Percentiles rank a stretch among this genome's conserved stretches.
phyloP scores from a whole-genome alignment of 495 filamentous ascomycete genomes.

The Tuber borchii region DNA sequence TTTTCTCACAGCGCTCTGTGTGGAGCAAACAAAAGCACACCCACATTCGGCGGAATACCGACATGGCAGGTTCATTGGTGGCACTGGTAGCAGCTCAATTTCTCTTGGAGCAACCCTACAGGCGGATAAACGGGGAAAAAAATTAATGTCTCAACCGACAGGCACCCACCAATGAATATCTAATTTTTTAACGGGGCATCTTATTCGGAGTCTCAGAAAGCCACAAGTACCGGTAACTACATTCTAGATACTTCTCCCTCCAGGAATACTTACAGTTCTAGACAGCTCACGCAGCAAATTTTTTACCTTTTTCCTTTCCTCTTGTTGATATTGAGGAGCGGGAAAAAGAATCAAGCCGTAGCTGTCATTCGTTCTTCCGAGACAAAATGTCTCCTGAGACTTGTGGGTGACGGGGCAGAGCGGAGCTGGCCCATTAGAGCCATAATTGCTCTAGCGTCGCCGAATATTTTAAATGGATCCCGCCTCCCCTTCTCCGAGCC shows the following conservation, averaged over 20 bases:
- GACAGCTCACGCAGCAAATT: conserved; percentile 5
- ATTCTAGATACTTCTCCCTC: background rate
- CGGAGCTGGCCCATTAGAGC: background rate
- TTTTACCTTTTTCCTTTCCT: conserved; percentile 10
- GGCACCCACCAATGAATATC: conserved; percentile 27
- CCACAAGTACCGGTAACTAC: background rate
- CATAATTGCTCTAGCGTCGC: background rate
- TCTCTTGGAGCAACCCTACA: conserved; percentile 23
- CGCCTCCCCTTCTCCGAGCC: conserved; percentile 9
- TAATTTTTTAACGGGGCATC: background rate
- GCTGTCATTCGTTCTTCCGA: background rate
- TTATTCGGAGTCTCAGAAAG: background rate
- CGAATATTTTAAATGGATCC: background rate
- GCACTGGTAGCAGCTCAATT: background rate
- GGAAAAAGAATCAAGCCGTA: background rate
- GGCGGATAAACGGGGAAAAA: conserved; percentile 31
- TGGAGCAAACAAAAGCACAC: conserved; percentile 25
- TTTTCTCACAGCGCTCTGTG: conserved; percentile 10
- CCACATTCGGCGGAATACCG: background rate
- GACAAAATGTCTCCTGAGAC: background rate
- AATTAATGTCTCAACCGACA: conserved; percentile 32
- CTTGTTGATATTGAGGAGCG: background rate
- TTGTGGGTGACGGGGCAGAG: background rate
- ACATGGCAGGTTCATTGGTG: background rate
- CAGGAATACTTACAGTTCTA: background rate